These are phyloP conservation scores for Pseudogymnoascus sp. DNA, from an alignment of 2,329 filamentous ascomycete genomes.

Conservation along the genomic window DNA sequence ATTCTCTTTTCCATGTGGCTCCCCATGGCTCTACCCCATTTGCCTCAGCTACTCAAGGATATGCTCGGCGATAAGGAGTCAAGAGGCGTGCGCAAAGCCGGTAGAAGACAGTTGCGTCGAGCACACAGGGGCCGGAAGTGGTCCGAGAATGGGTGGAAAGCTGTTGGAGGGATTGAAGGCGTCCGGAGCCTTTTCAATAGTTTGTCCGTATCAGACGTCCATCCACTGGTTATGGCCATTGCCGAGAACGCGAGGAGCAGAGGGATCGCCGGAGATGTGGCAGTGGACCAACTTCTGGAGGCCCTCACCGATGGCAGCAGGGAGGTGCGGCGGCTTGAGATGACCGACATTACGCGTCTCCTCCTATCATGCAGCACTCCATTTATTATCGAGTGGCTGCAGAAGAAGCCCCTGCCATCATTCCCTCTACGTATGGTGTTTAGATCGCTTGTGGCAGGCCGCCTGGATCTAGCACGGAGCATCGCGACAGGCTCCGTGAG, in stretches of 20 bases:
- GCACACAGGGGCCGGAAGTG: background rate
- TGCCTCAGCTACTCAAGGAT: background rate
- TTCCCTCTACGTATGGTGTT: background rate
- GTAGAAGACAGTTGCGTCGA: background rate
- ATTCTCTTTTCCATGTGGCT: background rate
- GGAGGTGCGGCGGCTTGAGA: background rate
- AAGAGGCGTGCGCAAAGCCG: background rate
- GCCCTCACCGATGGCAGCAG: background rate
- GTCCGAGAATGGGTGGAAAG: background rate
- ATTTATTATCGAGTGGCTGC: background rate
- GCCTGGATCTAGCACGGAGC: background rate
- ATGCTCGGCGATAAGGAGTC: background rate
- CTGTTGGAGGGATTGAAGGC: background rate
- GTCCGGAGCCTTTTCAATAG: background rate
- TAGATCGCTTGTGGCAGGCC: background rate
- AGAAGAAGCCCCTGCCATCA: background rate
- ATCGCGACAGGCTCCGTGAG: background rate
- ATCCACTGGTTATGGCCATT: background rate
- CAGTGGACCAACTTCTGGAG: background rate
- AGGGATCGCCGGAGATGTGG: background rate
- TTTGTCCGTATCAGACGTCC: background rate
- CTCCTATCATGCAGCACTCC: background rate
- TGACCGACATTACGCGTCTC: background rate
- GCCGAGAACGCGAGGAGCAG: background rate
- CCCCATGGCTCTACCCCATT: background rate